These are phyloP conservation scores for Arachis hypogaea DNA, from an alignment of 306 rosid species.

Conservation along the genomic window DNA sequence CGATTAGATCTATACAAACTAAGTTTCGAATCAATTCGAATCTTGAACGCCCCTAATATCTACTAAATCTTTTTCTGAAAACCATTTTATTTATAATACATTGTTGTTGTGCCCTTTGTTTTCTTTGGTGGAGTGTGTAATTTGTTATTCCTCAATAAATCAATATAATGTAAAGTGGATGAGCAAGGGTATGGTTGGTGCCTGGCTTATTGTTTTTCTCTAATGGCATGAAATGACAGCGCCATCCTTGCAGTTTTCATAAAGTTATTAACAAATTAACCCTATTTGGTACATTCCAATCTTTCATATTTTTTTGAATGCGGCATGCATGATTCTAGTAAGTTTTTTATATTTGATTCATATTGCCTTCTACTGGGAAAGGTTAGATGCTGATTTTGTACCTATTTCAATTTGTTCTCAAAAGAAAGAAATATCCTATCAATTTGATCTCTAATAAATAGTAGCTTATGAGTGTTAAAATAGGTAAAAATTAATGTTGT, in stretches of 20 bases:
- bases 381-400: background rate
- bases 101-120: slow-evolving; percentile 19
- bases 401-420: background rate
- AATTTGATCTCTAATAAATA: background rate
- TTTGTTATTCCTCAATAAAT: slow-evolving; percentile 42
- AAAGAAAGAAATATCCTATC: background rate
- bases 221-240: slow-evolving; percentile 31
- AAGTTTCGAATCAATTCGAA: no score
- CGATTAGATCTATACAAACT: no score
- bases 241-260: slow-evolving; percentile 28
- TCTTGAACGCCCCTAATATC: no score
- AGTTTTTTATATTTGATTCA: slow-evolving; percentile 4
- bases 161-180: slow-evolving; percentile 30
- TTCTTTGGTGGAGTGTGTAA: slow-evolving; percentile 39
- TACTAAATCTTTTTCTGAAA: background rate
- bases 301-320: slow-evolving; percentile 15
- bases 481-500: background rate
- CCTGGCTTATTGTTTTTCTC: slow-evolving; percentile 28
- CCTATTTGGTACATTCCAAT: slow-evolving; percentile 32
- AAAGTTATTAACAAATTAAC: background rate
- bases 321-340: background rate
- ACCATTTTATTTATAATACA: slow-evolving; percentile 1
- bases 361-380: background rate
- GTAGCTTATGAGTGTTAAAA: background rate
- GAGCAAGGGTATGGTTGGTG: slow-evolving; percentile 44